A percentile compares a stretch with the other conserved stretches of the same genome.
These are phyloP conservation scores for Symbiotaphrina buchneri DNA, from an alignment of 495 filamentous ascomycete species.

Conservation along the genomic window DNA sequence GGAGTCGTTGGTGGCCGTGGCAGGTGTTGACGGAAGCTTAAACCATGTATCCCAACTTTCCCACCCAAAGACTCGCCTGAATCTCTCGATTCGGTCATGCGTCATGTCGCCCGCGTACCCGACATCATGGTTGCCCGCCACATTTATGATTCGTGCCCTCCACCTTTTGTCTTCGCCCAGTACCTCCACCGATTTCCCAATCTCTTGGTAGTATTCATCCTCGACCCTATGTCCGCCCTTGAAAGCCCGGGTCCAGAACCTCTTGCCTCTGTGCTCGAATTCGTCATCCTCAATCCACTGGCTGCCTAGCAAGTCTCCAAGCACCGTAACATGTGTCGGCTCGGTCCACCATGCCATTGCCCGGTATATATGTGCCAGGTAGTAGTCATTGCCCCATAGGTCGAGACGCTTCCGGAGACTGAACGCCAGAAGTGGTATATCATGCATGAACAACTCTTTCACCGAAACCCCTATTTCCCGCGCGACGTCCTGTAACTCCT, in stretches of 20 bases:
- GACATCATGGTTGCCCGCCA: slow-evolving; percentile 89
- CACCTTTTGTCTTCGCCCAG: slow-evolving; percentile 28
- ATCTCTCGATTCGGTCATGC: slow-evolving; percentile 43
- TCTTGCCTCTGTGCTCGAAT: slow-evolving; percentile 41
- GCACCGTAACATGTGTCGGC: slow-evolving; percentile 72
- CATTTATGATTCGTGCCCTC: slow-evolving; percentile 58
- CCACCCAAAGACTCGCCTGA: slow-evolving; percentile 63
- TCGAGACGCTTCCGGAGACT: slow-evolving; percentile 72
- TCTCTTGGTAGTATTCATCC: slow-evolving; percentile 25
- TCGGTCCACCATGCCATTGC: slow-evolving; percentile 55
- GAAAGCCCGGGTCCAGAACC: slow-evolving; percentile 77
- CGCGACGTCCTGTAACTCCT: too few species aligned
- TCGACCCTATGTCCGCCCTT: slow-evolving; percentile 37
- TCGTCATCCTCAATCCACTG: slow-evolving; percentile 84
- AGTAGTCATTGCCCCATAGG: slow-evolving; percentile 81
- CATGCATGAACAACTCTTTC: too few species aligned
- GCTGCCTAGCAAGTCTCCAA: slow-evolving; percentile 86
- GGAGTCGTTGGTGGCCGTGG: slow-evolving; percentile 8
- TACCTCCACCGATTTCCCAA: slow-evolving; percentile 5
- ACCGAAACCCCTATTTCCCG: too few species aligned
- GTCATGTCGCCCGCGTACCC: slow-evolving; percentile 86
- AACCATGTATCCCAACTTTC: slow-evolving; percentile 76
- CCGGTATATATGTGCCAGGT: slow-evolving; percentile 84
- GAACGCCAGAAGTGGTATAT: too few species aligned
- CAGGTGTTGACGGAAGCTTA: slow-evolving; percentile 19